These are phyloP conservation scores for Phaeosphaeriaceae sp. DNA, from an alignment of 2,329 filamentous ascomycete species.

Conservation along the genomic window DNA sequence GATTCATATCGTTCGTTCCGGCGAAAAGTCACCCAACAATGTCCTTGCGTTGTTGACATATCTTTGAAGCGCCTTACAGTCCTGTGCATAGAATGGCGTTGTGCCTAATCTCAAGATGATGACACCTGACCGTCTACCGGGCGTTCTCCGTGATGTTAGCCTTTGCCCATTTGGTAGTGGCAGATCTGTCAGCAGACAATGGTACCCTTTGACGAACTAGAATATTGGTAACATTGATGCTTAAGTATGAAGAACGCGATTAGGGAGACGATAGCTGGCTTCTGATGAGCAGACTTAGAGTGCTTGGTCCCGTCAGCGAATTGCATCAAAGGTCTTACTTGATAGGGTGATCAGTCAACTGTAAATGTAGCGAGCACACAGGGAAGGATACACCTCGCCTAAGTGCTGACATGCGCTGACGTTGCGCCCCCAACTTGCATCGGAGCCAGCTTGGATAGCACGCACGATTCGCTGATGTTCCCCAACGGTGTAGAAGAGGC, in stretches of 20 bases:
- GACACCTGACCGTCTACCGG: not conserved
- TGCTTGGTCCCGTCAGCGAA: not conserved
- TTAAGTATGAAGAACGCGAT: not conserved
- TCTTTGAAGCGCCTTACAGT: not conserved
- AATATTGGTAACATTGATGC: not conserved
- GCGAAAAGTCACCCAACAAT: not conserved
- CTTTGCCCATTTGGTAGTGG: not conserved
- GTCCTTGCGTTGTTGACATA: not conserved
- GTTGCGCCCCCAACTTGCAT: not conserved
- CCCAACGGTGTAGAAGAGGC: conserved; percentile 5
- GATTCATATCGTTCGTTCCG: not conserved
- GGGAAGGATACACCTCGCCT: not conserved
- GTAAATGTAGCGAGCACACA: not conserved
- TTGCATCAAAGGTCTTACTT: not conserved
- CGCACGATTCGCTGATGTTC: not conserved
- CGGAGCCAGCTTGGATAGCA: not conserved
- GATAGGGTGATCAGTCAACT: not conserved
- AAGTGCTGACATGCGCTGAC: conserved; percentile 2
- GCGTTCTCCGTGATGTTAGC: not conserved
- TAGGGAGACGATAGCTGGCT: not conserved
- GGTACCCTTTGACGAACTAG: not conserved
- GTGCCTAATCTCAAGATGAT: not conserved
- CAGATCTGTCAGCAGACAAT: not conserved
- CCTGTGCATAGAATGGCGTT: not conserved
- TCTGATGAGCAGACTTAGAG: not conserved